Percentiles rank a stretch among this genome's conserved stretches.
Evolutionary conservation across 176 grass and related monocot genomes (phyloP).

Genomic region (Luzula sylvatica): DNA sequence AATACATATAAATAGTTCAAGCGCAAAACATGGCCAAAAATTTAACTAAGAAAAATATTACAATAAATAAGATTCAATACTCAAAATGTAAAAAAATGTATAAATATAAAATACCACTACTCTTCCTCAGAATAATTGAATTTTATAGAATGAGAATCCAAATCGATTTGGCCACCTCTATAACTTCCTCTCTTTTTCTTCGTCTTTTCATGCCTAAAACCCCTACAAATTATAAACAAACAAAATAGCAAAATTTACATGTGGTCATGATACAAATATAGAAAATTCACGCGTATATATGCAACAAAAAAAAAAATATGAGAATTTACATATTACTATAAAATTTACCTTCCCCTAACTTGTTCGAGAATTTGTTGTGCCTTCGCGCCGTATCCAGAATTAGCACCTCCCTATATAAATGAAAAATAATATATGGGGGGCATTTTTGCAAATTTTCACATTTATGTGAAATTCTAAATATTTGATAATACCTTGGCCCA

Average conservation of each 20-base stretch:
- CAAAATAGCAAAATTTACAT: too few species aligned
- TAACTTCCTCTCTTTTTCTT: conserved; percentile 92
- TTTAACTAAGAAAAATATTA: neutral
- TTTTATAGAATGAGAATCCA: conserved; percentile 74
- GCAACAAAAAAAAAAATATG: neutral
- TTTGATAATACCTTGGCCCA: conserved; percentile 72
- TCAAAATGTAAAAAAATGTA: neutral
- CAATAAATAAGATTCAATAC: neutral
- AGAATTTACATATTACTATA: neutral
- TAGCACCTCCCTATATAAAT: conserved; percentile 47
- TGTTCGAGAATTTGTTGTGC: conserved; percentile 90
- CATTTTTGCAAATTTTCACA: too few species aligned
- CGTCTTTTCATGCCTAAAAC: conserved; percentile 96
- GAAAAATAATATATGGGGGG: too few species aligned
- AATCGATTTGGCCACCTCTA: conserved; percentile 69
- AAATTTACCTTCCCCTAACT: conserved; percentile 80
- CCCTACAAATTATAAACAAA: conserved; percentile 31
- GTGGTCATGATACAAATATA: too few species aligned
- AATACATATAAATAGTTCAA: too few species aligned
- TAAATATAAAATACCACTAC: conserved; percentile 15
- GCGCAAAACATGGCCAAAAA: too few species aligned
- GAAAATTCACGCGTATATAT: neutral
- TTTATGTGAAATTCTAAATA: conserved; percentile 17
- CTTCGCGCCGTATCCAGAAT: conserved; percentile 82
- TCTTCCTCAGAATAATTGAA: conserved; percentile 55